Evolutionary conservation across 148 eudicot genomes (phyloP).

Genomic region (Vaccinium macrocarpon): DNA sequence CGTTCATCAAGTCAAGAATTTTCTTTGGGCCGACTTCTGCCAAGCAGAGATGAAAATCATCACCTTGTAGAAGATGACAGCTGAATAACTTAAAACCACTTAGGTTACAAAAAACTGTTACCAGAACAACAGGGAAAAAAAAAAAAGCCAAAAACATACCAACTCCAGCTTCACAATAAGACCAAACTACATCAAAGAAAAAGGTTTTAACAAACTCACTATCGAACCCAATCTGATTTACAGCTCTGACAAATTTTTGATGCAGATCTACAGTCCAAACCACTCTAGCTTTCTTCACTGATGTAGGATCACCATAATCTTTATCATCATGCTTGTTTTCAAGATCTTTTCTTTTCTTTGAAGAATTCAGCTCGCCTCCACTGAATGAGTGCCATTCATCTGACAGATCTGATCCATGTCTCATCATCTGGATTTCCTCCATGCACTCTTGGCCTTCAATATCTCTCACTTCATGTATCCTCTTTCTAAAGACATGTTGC

Average conservation of each 20-base stretch:
- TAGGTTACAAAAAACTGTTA: slow-evolving; percentile 5
- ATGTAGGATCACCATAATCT: slow-evolving; percentile 51
- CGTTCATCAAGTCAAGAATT: slow-evolving; percentile 87
- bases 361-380: slow-evolving; percentile 49
- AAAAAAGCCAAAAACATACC: background rate
- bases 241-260: slow-evolving; percentile 94
- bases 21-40: slow-evolving; percentile 98
- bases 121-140: background rate
- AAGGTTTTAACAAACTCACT: slow-evolving; percentile 50
- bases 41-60: slow-evolving; percentile 22
- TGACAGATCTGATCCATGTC: slow-evolving; percentile 49
- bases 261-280: slow-evolving; percentile 94
- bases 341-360: slow-evolving; percentile 66
- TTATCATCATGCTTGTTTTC: slow-evolving; percentile 59
- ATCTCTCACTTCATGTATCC: slow-evolving; percentile 79
- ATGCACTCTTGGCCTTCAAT: slow-evolving; percentile 57
- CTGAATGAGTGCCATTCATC: slow-evolving; percentile 45
- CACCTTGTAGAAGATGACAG: slow-evolving; percentile 21
- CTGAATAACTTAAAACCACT: slow-evolving; percentile 13
- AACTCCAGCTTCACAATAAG: background rate
- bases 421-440: slow-evolving; percentile 55
- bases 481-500: slow-evolving; percentile 91
- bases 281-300: slow-evolving; percentile 78
- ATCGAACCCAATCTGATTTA: slow-evolving; percentile 83
- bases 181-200: background rate